Conservation (phyloP, 306 rosid genomes). For the Herpetospermum pedunculosum region DNA sequence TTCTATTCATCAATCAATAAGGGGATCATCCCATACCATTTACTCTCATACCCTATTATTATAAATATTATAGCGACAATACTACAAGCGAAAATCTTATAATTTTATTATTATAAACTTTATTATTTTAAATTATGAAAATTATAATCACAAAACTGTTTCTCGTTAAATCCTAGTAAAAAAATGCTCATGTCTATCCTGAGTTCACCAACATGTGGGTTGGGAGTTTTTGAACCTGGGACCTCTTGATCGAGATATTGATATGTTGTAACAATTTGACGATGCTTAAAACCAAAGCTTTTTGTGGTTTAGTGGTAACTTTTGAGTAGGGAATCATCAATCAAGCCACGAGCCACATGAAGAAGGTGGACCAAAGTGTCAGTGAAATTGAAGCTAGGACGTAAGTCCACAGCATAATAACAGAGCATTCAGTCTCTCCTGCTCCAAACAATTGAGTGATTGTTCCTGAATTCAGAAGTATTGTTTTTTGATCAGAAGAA, state of each 20-base stretch:
- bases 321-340: neutral
- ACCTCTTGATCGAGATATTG: too few species aligned
- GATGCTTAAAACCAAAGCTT: neutral
- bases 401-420: constrained; percentile 59
- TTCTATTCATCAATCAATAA: too few species aligned
- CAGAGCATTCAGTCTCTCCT: constrained; percentile 65
- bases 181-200: neutral
- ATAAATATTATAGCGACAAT: too few species aligned
- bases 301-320: neutral
- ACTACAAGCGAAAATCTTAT: too few species aligned
- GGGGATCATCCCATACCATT: too few species aligned
- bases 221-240: too few species aligned
- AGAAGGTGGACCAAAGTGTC: constrained; percentile 61
- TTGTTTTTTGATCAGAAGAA: neutral
- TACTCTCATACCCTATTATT: too few species aligned
- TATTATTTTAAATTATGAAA: too few species aligned
- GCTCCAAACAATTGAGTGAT: constrained; percentile 70
- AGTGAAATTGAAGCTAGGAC: constrained; percentile 52
- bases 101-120: too few species aligned
- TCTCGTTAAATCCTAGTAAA: neutral
- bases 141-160: neutral
- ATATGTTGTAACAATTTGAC: neutral
- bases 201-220: too few species aligned
- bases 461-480: constrained; percentile 26
- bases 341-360: constrained; percentile 56